Percentiles rank a stretch among this genome's conserved stretches.
Evolutionary conservation across 805 yeast species (phyloP).

Genomic region (Helenozyma baotianmanensis): DNA sequence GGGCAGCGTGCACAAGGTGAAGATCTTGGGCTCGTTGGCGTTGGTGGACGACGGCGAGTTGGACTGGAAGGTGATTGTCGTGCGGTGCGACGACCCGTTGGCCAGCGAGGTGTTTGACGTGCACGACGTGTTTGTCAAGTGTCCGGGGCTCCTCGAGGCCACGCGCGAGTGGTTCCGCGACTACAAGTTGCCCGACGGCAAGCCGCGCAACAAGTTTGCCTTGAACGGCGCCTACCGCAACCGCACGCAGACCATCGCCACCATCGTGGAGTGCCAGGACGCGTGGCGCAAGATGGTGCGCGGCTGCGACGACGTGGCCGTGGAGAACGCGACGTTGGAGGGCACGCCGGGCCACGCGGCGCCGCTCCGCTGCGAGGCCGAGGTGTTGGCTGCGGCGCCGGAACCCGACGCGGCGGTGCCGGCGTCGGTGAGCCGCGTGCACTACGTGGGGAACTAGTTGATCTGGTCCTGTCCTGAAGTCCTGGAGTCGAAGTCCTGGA

Average conservation of each 20-base stretch:
- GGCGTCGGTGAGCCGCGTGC: slow-evolving; percentile 6
- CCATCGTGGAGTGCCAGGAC: slow-evolving; percentile 74
- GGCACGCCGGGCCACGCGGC: slow-evolving; percentile 7
- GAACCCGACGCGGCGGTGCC: slow-evolving; percentile 14
- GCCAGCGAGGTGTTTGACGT: slow-evolving; percentile 84
- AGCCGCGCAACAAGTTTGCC: slow-evolving; percentile 95
- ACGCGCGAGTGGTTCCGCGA: slow-evolving; percentile 98
- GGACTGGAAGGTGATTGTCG: slow-evolving; percentile 89
- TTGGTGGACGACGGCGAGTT: slow-evolving; percentile 88
- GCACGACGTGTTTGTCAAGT: slow-evolving; percentile 82
- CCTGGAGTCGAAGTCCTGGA: too few species aligned
- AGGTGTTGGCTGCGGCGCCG: slow-evolving; percentile 7
- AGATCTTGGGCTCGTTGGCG: slow-evolving; percentile 92
- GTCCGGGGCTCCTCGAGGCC: slow-evolving; percentile 90
- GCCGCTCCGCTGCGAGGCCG: slow-evolving; percentile 10
- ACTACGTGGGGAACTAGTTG: slow-evolving; percentile 5
- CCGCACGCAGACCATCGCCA: slow-evolving; percentile 79
- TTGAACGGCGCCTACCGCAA: slow-evolving; percentile 89
- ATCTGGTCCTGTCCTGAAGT: too few species aligned
- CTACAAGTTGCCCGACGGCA: slow-evolving; percentile 97
- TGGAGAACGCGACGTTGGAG: slow-evolving; percentile 8
- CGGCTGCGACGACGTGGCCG: slow-evolving; percentile 44
- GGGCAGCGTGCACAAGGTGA: slow-evolving; percentile 81
- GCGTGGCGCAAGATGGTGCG: slow-evolving; percentile 77
- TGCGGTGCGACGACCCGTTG: slow-evolving; percentile 78